Evolutionary conservation across 352 stramenopile genomes (phyloP).

Genomic region (Phytopythium montanum): DNA sequence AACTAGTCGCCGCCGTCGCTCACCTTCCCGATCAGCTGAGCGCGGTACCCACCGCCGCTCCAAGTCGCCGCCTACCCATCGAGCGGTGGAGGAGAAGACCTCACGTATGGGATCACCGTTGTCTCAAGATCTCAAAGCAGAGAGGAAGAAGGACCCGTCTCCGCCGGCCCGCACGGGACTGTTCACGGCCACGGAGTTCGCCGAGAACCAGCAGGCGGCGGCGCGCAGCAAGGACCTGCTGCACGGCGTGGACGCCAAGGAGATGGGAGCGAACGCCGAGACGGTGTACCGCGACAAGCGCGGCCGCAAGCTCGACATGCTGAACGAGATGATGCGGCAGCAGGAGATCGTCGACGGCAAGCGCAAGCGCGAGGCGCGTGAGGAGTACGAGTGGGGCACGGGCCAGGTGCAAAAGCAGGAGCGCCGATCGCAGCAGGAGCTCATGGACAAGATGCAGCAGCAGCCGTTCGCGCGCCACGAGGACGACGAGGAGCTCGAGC

Average conservation of each 20-base stretch:
- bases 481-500: slow-evolving; percentile 70
- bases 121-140: not conserved
- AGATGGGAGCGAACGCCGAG: slow-evolving; percentile 75
- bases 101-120: slow-evolving; percentile 3
- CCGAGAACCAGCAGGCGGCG: slow-evolving; percentile 46
- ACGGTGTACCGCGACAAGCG: slow-evolving; percentile 85
- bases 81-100: not conserved
- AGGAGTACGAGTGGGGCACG: slow-evolving; percentile 85
- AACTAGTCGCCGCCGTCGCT: not conserved
- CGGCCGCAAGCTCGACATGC: slow-evolving; percentile 81
- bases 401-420: slow-evolving; percentile 79
- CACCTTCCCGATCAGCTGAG: not conserved
- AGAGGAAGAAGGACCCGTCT: slow-evolving; percentile 26
- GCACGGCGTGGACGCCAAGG: slow-evolving; percentile 35
- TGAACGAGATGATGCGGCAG: slow-evolving; percentile 81
- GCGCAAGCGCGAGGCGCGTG: slow-evolving; percentile 61
- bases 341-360: slow-evolving; percentile 79
- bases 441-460: slow-evolving; percentile 63
- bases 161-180: slow-evolving; percentile 29
- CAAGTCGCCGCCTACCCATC: not conserved
- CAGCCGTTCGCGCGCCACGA: slow-evolving; percentile 62
- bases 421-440: slow-evolving; percentile 44
- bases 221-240: slow-evolving; percentile 52
- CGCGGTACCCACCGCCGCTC: not conserved
- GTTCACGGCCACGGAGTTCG: slow-evolving; percentile 71